phyloP scores from a whole-genome alignment of 768 basidiomycete genomes.

The Suillus sp. region DNA sequence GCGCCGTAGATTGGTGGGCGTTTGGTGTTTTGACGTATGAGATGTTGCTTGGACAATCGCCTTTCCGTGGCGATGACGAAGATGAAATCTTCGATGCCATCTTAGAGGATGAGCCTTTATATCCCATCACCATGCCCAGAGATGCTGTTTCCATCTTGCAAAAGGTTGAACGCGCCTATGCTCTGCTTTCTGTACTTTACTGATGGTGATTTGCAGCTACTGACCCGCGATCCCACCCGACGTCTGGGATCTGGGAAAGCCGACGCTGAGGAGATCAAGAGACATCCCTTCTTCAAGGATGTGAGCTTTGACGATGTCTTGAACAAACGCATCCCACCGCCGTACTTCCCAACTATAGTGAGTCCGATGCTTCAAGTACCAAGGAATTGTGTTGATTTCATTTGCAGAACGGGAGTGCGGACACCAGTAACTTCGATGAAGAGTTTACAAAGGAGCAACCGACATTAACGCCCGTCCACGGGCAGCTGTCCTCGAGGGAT shows the following conservation, averaged over 20 bases:
- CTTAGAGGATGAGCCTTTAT: slow-evolving; percentile 95
- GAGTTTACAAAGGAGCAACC: slow-evolving; percentile 98
- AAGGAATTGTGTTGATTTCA: slow-evolving; percentile 18
- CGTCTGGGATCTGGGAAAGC: slow-evolving; percentile 90
- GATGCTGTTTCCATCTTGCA: slow-evolving; percentile 96
- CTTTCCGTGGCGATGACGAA: slow-evolving; percentile 98
- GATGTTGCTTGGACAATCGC: slow-evolving; percentile 98
- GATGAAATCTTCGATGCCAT: slow-evolving; percentile 99
- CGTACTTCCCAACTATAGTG: slow-evolving; percentile 96
- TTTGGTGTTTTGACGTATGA: slow-evolving; percentile 99
- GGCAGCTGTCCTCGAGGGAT: slow-evolving; percentile 84
- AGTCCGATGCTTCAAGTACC: slow-evolving; percentile 31
- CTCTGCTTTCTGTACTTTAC: background rate
- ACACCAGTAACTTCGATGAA: slow-evolving; percentile 93
- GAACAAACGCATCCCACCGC: slow-evolving; percentile 94
- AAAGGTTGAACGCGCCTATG: slow-evolving; percentile 55
- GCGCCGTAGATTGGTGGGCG: slow-evolving; percentile 99
- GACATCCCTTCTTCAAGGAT: slow-evolving; percentile 98
- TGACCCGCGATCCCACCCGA: slow-evolving; percentile 88
- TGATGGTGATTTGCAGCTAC: slow-evolving; percentile 52
- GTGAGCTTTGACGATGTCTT: slow-evolving; percentile 97
- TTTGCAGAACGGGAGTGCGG: slow-evolving; percentile 74
- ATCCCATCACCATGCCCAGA: slow-evolving; percentile 98
- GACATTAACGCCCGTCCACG: slow-evolving; percentile 95
- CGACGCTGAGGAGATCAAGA: slow-evolving; percentile 97